These are phyloP conservation scores for Chrysosporium queenslandicum DNA, from an alignment of 2,329 filamentous ascomycete species.

Conservation along the genomic window DNA sequence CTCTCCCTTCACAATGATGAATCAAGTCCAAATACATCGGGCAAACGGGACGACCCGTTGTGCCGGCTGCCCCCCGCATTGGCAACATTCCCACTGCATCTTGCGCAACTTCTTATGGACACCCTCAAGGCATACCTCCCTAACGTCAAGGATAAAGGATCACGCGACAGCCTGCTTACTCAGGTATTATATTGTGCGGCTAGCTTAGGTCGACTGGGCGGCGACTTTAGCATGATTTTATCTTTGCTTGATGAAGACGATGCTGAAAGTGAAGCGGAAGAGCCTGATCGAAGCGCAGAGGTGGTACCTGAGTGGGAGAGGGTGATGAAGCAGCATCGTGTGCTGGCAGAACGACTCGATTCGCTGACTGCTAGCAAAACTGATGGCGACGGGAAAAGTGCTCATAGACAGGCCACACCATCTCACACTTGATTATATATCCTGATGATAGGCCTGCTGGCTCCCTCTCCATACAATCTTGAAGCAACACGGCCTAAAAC, in stretches of 20 bases:
- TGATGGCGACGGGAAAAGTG: constrained; percentile 16
- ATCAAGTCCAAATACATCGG: background rate
- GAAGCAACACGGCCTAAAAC: background rate
- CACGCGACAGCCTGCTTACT: constrained; percentile 77
- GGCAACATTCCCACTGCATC: constrained; percentile 71
- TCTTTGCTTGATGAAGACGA: constrained; percentile 45
- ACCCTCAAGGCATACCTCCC: constrained; percentile 69
- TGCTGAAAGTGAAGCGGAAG: constrained; percentile 32
- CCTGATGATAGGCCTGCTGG: no score
- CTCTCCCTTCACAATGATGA: background rate
- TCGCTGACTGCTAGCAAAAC: constrained; percentile 29
- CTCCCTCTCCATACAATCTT: no score
- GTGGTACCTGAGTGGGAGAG: constrained; percentile 63
- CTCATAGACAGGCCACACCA: constrained; percentile 7
- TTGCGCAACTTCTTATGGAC: constrained; percentile 69
- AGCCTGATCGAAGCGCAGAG: constrained; percentile 37
- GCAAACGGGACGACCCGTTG: constrained; percentile 22
- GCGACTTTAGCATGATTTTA: constrained; percentile 84
- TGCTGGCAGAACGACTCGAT: constrained; percentile 60
- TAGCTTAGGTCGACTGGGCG: constrained; percentile 78
- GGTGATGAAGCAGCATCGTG: constrained; percentile 75
- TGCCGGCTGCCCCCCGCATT: constrained; percentile 62
- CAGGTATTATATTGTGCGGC: constrained; percentile 90
- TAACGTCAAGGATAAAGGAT: constrained; percentile 66
- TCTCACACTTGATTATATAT: background rate